Conservation (phyloP, 768 basidiomycete species). For the Mycena vitilis region DNA sequence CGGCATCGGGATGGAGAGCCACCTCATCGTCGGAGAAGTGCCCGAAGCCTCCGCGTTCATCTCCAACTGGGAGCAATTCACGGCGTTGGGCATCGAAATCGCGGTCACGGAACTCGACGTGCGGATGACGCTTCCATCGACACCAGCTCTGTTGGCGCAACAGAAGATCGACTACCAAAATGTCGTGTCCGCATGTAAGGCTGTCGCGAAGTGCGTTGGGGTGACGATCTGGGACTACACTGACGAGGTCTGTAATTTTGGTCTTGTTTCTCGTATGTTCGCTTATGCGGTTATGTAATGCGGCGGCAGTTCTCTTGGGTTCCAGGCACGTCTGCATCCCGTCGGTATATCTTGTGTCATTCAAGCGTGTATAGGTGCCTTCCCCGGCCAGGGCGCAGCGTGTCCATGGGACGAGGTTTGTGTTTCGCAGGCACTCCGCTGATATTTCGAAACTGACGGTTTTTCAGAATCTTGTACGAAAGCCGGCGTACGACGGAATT, state of each 20-base stretch:
- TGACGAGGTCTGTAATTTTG: constrained; percentile 40
- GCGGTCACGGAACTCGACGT: constrained; percentile 79
- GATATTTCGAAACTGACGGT: too few species aligned
- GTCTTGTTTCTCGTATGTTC: neutral
- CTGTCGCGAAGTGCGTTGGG: constrained; percentile 52
- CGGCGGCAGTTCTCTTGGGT: constrained; percentile 46
- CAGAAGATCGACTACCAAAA: constrained; percentile 69
- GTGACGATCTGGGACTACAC: constrained; percentile 39
- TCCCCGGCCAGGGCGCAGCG: neutral
- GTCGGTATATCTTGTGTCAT: too few species aligned
- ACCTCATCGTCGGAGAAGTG: constrained; percentile 69
- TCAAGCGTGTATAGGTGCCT: neutral
- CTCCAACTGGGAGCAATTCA: constrained; percentile 62
- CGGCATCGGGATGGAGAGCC: constrained; percentile 69
- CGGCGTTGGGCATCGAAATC: constrained; percentile 72
- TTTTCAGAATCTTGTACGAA: too few species aligned
- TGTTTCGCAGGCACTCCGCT: too few species aligned
- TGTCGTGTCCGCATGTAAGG: constrained; percentile 66
- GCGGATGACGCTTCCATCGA: constrained; percentile 66
- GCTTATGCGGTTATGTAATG: neutral
- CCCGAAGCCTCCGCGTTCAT: constrained; percentile 55
- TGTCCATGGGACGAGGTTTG: neutral
- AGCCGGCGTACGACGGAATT: too few species aligned
- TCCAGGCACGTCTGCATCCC: constrained; percentile 15
- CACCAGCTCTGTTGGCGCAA: constrained; percentile 59